Conservation (phyloP, 805 yeast species). For the Candida schatavii region DNA sequence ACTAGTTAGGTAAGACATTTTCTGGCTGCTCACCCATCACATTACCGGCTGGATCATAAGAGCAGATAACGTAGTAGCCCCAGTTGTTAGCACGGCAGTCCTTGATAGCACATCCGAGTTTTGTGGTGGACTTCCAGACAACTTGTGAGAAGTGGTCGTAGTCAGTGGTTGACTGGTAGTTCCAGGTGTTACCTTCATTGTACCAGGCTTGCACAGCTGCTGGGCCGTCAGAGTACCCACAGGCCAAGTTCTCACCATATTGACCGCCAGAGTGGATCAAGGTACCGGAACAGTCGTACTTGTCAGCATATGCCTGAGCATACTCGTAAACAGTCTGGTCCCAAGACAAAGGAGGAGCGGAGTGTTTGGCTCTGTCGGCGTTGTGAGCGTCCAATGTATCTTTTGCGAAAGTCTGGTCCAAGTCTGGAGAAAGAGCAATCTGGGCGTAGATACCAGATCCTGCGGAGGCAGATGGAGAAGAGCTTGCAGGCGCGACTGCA, state of each 20-base stretch:
- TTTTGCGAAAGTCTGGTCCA: slow-evolving; percentile 33
- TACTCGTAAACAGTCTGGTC: slow-evolving; percentile 45
- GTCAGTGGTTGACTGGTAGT: slow-evolving; percentile 30
- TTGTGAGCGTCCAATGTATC: slow-evolving; percentile 62
- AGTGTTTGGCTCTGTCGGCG: slow-evolving; percentile 50
- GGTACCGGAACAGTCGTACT: slow-evolving; percentile 47
- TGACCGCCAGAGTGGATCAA: slow-evolving; percentile 37
- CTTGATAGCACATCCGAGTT: slow-evolving; percentile 71
- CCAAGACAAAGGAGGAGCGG: slow-evolving; percentile 56
- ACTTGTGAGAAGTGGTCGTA: slow-evolving; percentile 74
- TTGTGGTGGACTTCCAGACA: slow-evolving; percentile 63
- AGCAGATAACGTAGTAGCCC: slow-evolving; percentile 68
- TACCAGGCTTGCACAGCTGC: slow-evolving; percentile 41
- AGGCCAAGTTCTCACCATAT: slow-evolving; percentile 42
- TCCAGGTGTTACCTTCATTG: slow-evolving; percentile 31
- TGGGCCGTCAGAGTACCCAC: slow-evolving; percentile 31
- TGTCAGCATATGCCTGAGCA: slow-evolving; percentile 47
- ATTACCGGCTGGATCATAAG: slow-evolving; percentile 76
- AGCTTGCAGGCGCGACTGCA: slow-evolving; percentile 4
- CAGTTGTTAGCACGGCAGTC: slow-evolving; percentile 46
- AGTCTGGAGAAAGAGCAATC: slow-evolving; percentile 11
- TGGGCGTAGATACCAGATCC: slow-evolving; percentile 16
- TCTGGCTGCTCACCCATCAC: slow-evolving; percentile 42
- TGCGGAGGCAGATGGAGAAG: slow-evolving; percentile 8
- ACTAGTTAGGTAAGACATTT: slow-evolving; percentile 26